phyloP scores from a whole-genome alignment of 2,329 filamentous ascomycete species.

The Gremmenia infestans region DNA sequence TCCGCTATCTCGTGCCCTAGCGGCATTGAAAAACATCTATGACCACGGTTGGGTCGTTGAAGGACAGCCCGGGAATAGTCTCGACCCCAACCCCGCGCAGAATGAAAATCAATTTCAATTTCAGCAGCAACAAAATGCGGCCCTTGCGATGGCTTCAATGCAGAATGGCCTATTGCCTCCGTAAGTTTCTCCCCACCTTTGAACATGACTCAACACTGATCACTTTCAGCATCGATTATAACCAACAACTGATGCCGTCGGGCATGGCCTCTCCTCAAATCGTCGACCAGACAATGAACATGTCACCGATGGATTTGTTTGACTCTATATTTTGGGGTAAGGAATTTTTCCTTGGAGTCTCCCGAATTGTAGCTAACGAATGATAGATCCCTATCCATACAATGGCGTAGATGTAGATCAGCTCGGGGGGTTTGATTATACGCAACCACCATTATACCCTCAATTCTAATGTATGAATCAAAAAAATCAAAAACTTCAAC shows the following conservation, averaged over 20 bases:
- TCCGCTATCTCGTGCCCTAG: conserved; percentile 55
- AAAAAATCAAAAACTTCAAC: background rate
- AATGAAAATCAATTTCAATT: conserved; percentile 21
- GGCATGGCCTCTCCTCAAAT: conserved; percentile 39
- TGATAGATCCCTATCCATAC: conserved; percentile 7
- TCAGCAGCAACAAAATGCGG: conserved; percentile 51
- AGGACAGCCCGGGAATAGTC: conserved; percentile 20
- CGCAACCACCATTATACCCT: conserved; percentile 1
- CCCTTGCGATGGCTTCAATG: conserved; percentile 60
- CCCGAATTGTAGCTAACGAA: background rate
- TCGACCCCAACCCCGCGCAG: conserved; percentile 11
- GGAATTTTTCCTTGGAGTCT: conserved; percentile 23
- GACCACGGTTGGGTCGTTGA: conserved; percentile 57
- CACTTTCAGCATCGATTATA: conserved; percentile 33
- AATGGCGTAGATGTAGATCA: conserved; percentile 1
- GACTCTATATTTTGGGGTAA: conserved; percentile 65
- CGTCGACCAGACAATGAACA: conserved; percentile 52
- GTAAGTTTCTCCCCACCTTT: conserved; percentile 14
- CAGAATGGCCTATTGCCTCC: conserved; percentile 47
- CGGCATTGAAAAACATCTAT: conserved; percentile 60
- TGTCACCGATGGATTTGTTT: conserved; percentile 64
- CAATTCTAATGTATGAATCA: background rate
- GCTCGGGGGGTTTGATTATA: background rate
- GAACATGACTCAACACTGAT: background rate
- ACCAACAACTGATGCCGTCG: conserved; percentile 34